Base-by-base conservation (phyloP, 2,329 filamentous ascomycete species). In the Onygenales sp. region DNA sequence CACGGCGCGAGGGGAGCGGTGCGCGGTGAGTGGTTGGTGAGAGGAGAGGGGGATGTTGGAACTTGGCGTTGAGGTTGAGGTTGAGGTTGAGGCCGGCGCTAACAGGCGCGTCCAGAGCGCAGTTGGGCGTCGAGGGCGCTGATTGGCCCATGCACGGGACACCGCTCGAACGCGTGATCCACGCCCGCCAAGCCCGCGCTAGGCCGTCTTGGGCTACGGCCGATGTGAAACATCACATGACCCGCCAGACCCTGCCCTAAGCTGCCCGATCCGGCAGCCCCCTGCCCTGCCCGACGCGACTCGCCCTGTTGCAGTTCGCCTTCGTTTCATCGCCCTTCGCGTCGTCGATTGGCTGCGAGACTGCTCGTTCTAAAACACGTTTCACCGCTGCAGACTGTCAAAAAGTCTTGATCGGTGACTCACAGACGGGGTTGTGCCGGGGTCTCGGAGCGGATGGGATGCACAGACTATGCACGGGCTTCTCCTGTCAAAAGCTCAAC, bases 71-170 rank as follows among this genome's bases (percentile, higher is more conserved):
- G 32, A 21, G 36, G 10, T 27, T 14, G 32, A 21, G 43, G 10
- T 27, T 14, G 32, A 17, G 33, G 31, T 8, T 36, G 41, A 51
- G 53, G 42, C 39, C 11, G 39, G 42, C 21, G 52, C 39, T 50
- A 14, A 31, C 38, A n/a, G 43, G 51, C 54, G 54, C 51, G 54
- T 56, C 42, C 44, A 48, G 38, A 17, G 14, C 11, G 43, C 27
- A 50, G 44, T 38, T 21, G 21, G 45, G 51, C 50, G 51, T 35
- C 42, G 35, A 53, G 49, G 51, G 35, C 41, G 32, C 41, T 54
- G 43, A 55, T 58, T 56, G 56, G 54, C 46, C 50, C 7, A 31
- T 47, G 52, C 44, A 5, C 36, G 31, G 31, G 11, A 31, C 32
- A 32, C 47, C 47, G 39, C 17, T 8, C 13, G 43, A 17, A 46